Conservation (phyloP, 805 yeast species). For the Zygotorulaspora sp. region DNA sequence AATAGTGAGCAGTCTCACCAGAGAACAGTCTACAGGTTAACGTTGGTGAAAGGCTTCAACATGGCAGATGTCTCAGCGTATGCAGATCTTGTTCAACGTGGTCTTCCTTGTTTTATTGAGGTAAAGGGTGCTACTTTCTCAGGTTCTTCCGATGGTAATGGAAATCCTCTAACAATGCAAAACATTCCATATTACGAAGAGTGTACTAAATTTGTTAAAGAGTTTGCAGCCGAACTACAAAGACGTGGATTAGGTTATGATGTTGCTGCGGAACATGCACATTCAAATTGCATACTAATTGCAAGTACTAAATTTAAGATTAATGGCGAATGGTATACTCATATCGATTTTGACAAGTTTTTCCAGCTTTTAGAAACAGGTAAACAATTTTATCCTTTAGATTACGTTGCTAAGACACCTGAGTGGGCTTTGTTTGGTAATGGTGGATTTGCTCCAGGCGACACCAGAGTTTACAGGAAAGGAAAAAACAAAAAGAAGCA, state of each 20-base stretch:
- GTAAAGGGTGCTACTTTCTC: conserved; percentile 94
- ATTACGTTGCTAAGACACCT: conserved; percentile 77
- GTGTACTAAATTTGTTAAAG: conserved; percentile 68
- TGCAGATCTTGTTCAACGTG: conserved; percentile 80
- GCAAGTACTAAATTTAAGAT: conserved; percentile 71
- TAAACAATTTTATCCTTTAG: conserved; percentile 66
- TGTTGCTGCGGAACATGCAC: conserved; percentile 93
- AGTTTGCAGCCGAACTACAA: conserved; percentile 56
- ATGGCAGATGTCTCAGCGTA: conserved; percentile 75
- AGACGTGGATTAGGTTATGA: conserved; percentile 69
- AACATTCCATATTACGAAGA: conserved; percentile 93
- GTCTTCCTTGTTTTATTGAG: conserved; percentile 82
- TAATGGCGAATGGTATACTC: conserved; percentile 78
- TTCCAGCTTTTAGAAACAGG: conserved; percentile 67
- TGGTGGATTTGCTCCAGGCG: conserved; percentile 89
- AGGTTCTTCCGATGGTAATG: conserved; percentile 79
- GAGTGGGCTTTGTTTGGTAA: conserved; percentile 91
- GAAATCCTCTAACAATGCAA: conserved; percentile 90
- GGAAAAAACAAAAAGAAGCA: conserved; percentile 47
- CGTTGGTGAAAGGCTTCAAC: conserved; percentile 89
- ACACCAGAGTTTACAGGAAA: conserved; percentile 56
- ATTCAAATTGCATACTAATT: conserved; percentile 83
- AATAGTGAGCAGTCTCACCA: conserved; percentile 71
- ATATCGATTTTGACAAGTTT: conserved; percentile 74
- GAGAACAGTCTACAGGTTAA: conserved; percentile 85